A percentile compares a stretch with the other conserved stretches of the same genome.
These are phyloP conservation scores for Vitis hybrid DNA, from an alignment of 177 flowering plant species.

Conservation along the genomic window DNA sequence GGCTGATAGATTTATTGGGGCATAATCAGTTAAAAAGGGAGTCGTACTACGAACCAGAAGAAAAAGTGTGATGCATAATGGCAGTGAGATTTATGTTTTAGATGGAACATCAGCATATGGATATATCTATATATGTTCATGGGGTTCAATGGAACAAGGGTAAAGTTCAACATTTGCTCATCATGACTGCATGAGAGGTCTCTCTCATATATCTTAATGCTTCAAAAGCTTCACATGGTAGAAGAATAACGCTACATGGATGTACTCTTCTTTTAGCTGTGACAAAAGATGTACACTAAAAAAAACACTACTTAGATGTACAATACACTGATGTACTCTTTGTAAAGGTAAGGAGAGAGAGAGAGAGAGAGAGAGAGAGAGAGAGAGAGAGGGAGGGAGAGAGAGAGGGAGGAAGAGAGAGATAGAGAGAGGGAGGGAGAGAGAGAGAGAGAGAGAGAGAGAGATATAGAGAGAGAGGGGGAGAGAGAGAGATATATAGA, in stretches of 20 bases:
- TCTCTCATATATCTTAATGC: slow-evolving; percentile 13
- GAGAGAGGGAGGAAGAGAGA: too few relatives aligned
- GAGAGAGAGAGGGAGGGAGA: too few relatives aligned
- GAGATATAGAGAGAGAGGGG: slow-evolving; percentile 7
- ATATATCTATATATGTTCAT: not conserved
- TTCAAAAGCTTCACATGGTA: slow-evolving; percentile 22
- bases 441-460: slow-evolving; percentile 3
- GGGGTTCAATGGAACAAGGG: slow-evolving; percentile 3
- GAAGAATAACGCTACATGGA: slow-evolving; percentile 24
- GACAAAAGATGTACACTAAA: slow-evolving; percentile 11
- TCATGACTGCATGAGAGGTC: slow-evolving; percentile 27
- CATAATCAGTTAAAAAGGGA: slow-evolving; percentile 24
- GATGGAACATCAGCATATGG: not conserved
- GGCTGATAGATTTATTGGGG: slow-evolving; percentile 4
- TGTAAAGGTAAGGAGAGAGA: not conserved
- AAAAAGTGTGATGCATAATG: slow-evolving; percentile 1
- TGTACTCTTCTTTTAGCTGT: slow-evolving; percentile 15
- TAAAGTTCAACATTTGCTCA: slow-evolving; percentile 14
- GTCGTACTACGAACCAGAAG: slow-evolving; percentile 28
- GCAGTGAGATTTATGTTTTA: too few relatives aligned
- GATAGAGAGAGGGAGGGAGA: slow-evolving; percentile 3
- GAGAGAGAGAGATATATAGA: not conserved
- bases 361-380: slow-evolving; percentile 6
- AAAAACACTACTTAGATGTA: not conserved
- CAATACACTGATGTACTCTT: not conserved